Conservation (phyloP, 176 grass and related monocot genomes). For the Luzula sylvatica region DNA sequence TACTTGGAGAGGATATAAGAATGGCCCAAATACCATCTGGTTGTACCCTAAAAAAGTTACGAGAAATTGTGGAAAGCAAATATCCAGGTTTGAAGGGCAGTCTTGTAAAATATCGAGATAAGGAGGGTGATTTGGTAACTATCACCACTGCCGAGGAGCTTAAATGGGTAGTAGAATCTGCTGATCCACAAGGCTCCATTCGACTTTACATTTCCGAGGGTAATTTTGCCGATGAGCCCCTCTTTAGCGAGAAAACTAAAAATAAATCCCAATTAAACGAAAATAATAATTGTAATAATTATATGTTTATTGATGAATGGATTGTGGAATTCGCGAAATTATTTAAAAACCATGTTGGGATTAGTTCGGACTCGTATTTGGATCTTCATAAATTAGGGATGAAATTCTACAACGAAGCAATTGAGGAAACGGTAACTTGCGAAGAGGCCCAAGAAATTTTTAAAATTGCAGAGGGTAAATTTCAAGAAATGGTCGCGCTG, state of each 20-base stretch:
- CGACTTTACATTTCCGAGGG: constrained; percentile 67
- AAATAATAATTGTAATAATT: constrained; percentile 21
- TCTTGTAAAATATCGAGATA: constrained; percentile 87
- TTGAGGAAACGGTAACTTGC: constrained; percentile 80
- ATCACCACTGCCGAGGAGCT: constrained; percentile 73
- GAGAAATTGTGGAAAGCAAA: constrained; percentile 51
- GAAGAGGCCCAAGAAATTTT: constrained; percentile 85
- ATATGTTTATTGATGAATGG: constrained; percentile 43
- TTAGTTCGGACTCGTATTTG: constrained; percentile 59
- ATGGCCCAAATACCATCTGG: constrained; percentile 57
- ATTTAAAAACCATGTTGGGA: constrained; percentile 70
- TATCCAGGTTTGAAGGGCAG: constrained; percentile 59
- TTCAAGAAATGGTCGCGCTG: constrained; percentile 80
- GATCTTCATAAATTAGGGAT: constrained; percentile 66
- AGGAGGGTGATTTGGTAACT: constrained; percentile 83
- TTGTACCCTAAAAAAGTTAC: constrained; percentile 55
- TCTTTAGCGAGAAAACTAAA: constrained; percentile 17
- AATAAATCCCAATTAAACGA: constrained; percentile 22
- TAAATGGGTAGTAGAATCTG: constrained; percentile 58
- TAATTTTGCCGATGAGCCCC: constrained; percentile 43
- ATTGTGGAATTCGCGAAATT: constrained; percentile 67
- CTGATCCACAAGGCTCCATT: constrained; percentile 40
- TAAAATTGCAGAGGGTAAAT: constrained; percentile 55
- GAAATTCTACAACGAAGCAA: constrained; percentile 58
- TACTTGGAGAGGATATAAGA: constrained; percentile 85